A percentile compares a stretch with the other conserved stretches of the same genome.
These are phyloP conservation scores for Tillandsia leiboldiana DNA, from an alignment of 176 grass and related monocot genomes.

Conservation along the genomic window DNA sequence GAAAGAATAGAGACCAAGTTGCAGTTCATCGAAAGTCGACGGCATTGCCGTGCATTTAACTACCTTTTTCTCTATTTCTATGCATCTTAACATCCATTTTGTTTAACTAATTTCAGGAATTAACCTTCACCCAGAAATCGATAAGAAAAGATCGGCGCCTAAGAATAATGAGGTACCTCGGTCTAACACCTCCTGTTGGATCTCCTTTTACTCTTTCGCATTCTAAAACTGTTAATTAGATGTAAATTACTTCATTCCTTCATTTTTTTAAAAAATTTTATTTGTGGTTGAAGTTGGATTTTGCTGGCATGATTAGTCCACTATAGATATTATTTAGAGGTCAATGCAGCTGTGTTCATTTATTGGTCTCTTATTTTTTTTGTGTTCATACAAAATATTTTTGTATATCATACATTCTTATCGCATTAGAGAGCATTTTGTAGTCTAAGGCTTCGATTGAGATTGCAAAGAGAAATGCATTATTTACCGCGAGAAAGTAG, in stretches of 20 bases:
- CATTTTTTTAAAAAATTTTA: not conserved
- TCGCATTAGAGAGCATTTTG: too few relatives aligned
- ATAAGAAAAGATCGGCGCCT: conserved; percentile 22
- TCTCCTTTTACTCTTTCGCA: conserved; percentile 29
- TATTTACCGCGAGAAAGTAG: too few relatives aligned
- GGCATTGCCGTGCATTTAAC: too few relatives aligned
- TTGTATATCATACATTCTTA: too few relatives aligned
- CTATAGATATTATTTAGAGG: too few relatives aligned
- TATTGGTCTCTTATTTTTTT: too few relatives aligned
- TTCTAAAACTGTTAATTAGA: conserved; percentile 7
- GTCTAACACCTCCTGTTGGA: conserved; percentile 35
- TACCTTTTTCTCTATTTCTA: not conserved
- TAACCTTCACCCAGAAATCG: conserved; percentile 19
- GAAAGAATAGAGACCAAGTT: too few relatives aligned
- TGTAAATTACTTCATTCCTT: conserved; percentile 4
- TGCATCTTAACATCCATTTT: not conserved
- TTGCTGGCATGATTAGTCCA: not conserved
- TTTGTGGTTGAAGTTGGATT: not conserved
- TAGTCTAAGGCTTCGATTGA: too few relatives aligned
- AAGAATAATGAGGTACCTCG: conserved; percentile 40
- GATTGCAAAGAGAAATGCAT: too few relatives aligned
- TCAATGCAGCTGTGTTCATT: too few relatives aligned
- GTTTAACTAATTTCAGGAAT: conserved; percentile 16
- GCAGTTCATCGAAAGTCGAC: too few relatives aligned
- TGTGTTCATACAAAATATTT: not conserved